phyloP scores from a whole-genome alignment of 129 eudicot genomes.

The Helichrysum umbraculigerum region DNA sequence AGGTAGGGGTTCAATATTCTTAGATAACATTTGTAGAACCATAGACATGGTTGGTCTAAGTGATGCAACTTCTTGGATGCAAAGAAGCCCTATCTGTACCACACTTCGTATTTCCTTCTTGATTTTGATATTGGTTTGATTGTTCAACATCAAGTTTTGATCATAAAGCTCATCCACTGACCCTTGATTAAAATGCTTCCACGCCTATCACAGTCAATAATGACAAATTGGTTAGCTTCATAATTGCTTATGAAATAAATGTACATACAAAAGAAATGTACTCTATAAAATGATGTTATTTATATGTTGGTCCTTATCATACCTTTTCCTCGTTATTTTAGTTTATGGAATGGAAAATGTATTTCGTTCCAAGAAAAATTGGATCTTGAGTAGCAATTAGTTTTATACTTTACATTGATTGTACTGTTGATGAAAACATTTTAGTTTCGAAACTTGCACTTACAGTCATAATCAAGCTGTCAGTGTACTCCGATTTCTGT shows the following conservation, averaged over 20 bases:
- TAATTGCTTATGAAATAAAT: too few species aligned
- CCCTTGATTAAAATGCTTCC: conserved; percentile 66
- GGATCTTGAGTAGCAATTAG: too few species aligned
- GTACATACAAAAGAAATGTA: too few species aligned
- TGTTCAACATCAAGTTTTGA: conserved; percentile 51
- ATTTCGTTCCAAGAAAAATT: too few species aligned
- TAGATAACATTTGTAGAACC: conserved; percentile 62
- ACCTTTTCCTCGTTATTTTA: too few species aligned
- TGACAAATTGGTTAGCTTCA: neutral
- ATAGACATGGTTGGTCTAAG: conserved; percentile 79
- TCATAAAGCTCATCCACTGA: conserved; percentile 57
- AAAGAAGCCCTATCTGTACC: conserved; percentile 70
- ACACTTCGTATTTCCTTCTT: conserved; percentile 49
- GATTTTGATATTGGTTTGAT: conserved; percentile 24
- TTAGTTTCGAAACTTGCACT: conserved; percentile 8
- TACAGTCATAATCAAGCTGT: conserved; percentile 53
- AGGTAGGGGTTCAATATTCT: conserved; percentile 54
- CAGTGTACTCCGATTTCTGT: conserved; percentile 43
- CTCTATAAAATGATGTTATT: too few species aligned
- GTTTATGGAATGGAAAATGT: too few species aligned
- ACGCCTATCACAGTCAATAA: conserved; percentile 38
- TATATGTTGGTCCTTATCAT: too few species aligned
- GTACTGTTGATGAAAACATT: too few species aligned
- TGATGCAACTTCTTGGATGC: conserved; percentile 70
- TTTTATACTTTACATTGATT: too few species aligned